Conservation (phyloP, 2,329 filamentous ascomycete genomes). For the Stagonosporopsis cucurbitacearum region DNA sequence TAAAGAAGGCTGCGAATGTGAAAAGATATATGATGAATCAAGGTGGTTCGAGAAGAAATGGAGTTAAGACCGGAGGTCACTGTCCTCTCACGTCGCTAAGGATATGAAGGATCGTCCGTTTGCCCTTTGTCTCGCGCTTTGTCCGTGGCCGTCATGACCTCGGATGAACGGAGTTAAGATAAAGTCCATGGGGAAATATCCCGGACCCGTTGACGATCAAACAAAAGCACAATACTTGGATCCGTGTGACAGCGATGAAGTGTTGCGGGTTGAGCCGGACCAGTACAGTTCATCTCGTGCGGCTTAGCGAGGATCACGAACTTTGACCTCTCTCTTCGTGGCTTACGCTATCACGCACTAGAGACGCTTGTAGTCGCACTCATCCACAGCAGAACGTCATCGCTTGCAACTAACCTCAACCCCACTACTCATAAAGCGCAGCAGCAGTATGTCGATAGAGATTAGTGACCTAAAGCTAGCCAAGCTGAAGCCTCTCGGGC, state of each 20-base stretch:
- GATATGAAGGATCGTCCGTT: too few species aligned
- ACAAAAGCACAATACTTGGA: background rate
- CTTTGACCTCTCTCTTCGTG: background rate
- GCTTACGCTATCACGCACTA: constrained; percentile 19
- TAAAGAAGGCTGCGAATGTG: background rate
- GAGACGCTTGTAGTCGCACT: background rate
- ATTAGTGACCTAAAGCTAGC: constrained; percentile 38
- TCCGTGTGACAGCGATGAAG: background rate
- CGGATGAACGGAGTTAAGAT: constrained; percentile 3
- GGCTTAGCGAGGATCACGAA: background rate
- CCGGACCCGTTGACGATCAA: background rate
- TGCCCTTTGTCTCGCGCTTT: too few species aligned
- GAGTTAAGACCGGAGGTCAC: background rate
- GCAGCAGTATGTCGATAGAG: constrained; percentile 30
- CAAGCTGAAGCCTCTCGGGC: constrained; percentile 35
- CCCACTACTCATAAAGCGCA: background rate
- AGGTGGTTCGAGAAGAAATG: background rate
- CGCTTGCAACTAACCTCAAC: constrained; percentile 13
- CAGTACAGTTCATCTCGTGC: too few species aligned
- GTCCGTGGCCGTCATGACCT: background rate
- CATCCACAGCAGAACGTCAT: constrained; percentile 13
- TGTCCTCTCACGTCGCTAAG: too few species aligned
- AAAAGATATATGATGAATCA: background rate
- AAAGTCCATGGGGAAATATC: background rate
- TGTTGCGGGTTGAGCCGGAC: background rate